phyloP scores from a whole-genome alignment of 139 green algal species.

The Chlorella sp. region DNA sequence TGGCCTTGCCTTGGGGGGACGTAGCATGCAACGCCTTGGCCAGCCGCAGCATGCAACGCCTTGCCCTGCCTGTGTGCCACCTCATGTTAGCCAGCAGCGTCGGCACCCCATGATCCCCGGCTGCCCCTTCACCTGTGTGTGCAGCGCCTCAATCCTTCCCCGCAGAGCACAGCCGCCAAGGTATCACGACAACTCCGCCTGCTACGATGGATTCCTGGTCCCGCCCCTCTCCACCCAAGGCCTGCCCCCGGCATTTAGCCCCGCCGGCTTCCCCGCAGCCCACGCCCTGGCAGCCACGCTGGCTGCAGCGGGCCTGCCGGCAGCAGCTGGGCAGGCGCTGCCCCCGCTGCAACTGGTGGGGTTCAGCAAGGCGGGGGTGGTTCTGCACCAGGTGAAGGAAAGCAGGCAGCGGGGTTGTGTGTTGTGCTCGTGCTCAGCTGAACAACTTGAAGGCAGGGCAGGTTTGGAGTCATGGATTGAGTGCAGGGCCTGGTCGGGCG shows the following conservation, averaged over 20 bases:
- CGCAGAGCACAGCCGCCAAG: slow-evolving; percentile 36
- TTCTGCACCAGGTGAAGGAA: slow-evolving; percentile 61
- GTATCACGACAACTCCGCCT: slow-evolving; percentile 46
- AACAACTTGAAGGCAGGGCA: too few species aligned
- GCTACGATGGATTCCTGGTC: slow-evolving; percentile 46
- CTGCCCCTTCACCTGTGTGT: not conserved
- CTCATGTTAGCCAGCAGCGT: not conserved
- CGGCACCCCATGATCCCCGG: not conserved
- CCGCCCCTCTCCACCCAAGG: not conserved
- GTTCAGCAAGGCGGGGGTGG: slow-evolving; percentile 70
- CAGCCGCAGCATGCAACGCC: too few species aligned
- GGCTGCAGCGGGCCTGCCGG: not conserved
- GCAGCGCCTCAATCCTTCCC: not conserved
- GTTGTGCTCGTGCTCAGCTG: not conserved
- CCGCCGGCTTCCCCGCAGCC: slow-evolving; percentile 7
- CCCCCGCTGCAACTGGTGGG: slow-evolving; percentile 9
- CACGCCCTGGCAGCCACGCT: slow-evolving; percentile 4
- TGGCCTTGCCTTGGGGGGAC: not conserved
- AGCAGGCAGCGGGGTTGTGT: too few species aligned
- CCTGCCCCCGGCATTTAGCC: not conserved
- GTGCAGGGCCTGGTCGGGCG: not conserved
- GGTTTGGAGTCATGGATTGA: not conserved
- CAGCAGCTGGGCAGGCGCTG: not conserved
- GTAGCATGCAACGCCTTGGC: too few species aligned
- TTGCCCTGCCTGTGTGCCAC: not conserved